These are phyloP conservation scores for Corylus heterophylla DNA, from an alignment of 306 rosid genomes.

Conservation along the genomic window DNA sequence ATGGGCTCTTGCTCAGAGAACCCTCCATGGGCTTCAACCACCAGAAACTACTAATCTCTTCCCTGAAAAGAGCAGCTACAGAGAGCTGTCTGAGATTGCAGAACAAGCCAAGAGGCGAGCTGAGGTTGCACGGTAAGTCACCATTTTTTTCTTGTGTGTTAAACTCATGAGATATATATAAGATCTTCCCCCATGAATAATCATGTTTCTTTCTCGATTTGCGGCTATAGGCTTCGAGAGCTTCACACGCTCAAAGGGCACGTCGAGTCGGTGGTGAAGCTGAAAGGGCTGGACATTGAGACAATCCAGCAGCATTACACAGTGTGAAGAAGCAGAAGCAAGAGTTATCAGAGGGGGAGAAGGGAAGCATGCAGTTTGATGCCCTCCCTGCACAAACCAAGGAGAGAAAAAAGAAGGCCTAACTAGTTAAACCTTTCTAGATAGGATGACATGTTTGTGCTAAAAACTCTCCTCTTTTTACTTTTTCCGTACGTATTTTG, in stretches of 20 bases:
- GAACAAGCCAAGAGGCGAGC: conserved; percentile 99
- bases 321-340: conserved; percentile 47
- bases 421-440: conserved; percentile 30
- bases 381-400: conserved; percentile 24
- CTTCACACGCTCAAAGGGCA: conserved; percentile 94
- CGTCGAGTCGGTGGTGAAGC: conserved; percentile 97
- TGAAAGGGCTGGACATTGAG: conserved; percentile 91
- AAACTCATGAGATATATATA: not conserved
- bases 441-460: conserved; percentile 41
- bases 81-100: conserved; percentile 94
- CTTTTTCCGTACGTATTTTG: conserved; percentile 30
- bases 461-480: conserved; percentile 41
- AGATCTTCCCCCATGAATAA: not conserved
- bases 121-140: conserved; percentile 86
- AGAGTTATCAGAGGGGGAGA: conserved; percentile 26
- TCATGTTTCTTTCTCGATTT: not conserved
- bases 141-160: not conserved
- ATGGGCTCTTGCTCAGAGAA: conserved; percentile 99
- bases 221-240: conserved; percentile 78
- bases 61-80: conserved; percentile 81
- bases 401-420: conserved; percentile 32
- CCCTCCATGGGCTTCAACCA: conserved; percentile 94
- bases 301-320: conserved; percentile 97
- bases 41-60: conserved; percentile 60
- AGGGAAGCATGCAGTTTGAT: conserved; percentile 20